A percentile compares a stretch with the other conserved stretches of the same genome.
Conservation (phyloP, 2,329 filamentous ascomycete species). For the Phialophora tarda region DNA sequence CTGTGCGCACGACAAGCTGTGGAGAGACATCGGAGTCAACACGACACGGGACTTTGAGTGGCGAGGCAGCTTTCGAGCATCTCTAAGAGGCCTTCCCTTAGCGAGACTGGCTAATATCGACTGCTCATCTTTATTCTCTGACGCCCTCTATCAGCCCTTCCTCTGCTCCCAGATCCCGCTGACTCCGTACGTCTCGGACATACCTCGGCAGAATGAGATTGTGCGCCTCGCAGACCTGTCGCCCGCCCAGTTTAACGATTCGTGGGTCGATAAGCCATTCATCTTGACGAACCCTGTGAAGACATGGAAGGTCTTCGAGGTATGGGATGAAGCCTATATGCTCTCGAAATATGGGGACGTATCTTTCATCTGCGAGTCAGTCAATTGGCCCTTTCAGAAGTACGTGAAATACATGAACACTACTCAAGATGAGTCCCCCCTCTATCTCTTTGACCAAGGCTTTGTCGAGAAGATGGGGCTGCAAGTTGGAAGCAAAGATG, state of each 20-base stretch:
- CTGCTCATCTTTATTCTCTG: constrained; percentile 83
- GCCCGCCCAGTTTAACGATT: constrained; percentile 72
- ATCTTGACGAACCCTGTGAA: constrained; percentile 82
- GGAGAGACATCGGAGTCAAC: constrained; percentile 78
- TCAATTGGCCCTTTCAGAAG: constrained; percentile 85
- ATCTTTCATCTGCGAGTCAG: constrained; percentile 85
- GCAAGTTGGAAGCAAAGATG: constrained; percentile 52
- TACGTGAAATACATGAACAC: constrained; percentile 83
- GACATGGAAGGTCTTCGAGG: constrained; percentile 75
- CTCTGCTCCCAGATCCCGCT: constrained; percentile 80
- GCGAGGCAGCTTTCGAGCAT: constrained; percentile 84
- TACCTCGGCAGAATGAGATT: constrained; percentile 77
- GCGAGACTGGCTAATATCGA: constrained; percentile 64
- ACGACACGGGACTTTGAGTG: constrained; percentile 61
- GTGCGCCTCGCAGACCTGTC: constrained; percentile 70
- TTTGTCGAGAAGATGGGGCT: constrained; percentile 88
- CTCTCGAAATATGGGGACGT: constrained; percentile 67
- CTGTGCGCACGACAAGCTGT: constrained; percentile 81
- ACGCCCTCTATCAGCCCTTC: constrained; percentile 87
- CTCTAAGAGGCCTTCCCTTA: constrained; percentile 67
- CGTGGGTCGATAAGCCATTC: constrained; percentile 83
- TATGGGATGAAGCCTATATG: constrained; percentile 75
- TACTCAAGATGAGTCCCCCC: constrained; percentile 81
- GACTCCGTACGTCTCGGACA: constrained; percentile 68
- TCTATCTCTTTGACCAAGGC: constrained; percentile 88